Base-by-base conservation (phyloP, 1,284 basidiomycete species). In the Ceratobasidium sp. region DNA sequence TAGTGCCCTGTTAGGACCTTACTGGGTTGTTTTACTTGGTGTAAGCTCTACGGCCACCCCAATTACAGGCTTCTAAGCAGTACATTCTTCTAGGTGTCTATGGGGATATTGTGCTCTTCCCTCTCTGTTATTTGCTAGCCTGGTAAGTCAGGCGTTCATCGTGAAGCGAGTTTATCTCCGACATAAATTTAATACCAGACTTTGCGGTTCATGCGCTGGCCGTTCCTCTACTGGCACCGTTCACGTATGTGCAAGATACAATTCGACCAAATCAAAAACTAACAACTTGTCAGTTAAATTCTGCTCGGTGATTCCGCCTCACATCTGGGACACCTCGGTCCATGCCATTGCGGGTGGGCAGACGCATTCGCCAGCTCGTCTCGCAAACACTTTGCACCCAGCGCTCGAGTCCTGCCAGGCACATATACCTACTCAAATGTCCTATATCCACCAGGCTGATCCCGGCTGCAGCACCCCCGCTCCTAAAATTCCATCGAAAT, bases 321-420 rank as follows among this genome's bases (percentile, higher is more conserved):
- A 34, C 52, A n/a, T 42, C 49, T 55, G 64, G 52, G 47, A 53
- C 27, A n/a, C 50, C 42, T 42, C 42, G 29, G 64, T 55, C 64
- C 64, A 68, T 68, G 64, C 64, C 52, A 68, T 27, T 68, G 64
- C 50, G 64, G 35, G 64, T 55, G 40, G 64, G 64, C 64, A 55
- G 64, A 68, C 64, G 50, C 17, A 54, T 68, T 31, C 52, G 53
- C 52, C 64, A 55, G 31, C 64, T 68, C 40, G 35, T 68, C 64
- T 68, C 52, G 53, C 64, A 68, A 55, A 34, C 64, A 47, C 53
- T 34, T 47, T 32, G 31, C 40, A 25, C 40, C 32, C 40, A 43
- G 25, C 29, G 20, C n/a, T 15, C 52, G n/a, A n/a, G 13, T 27
- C 27, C 13, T 22, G 13, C 17, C 42, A 38, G 13, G 8, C n/a